These are phyloP conservation scores for Hylodesmum podocarpum DNA, from an alignment of 306 rosid genomes.

Conservation along the genomic window DNA sequence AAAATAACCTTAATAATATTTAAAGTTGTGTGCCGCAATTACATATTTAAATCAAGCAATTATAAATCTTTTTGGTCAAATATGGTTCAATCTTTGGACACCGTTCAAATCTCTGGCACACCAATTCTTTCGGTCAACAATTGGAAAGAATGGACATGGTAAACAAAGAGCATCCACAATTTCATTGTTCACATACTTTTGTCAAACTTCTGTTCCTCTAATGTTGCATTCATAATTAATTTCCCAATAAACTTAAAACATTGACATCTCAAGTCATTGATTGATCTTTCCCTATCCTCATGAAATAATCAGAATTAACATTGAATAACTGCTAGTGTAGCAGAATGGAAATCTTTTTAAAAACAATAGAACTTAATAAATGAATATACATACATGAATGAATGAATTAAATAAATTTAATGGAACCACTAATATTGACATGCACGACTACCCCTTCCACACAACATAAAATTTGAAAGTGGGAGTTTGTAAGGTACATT, in stretches of 20 bases:
- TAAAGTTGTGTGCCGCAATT: not conserved
- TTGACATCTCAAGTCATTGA: not conserved
- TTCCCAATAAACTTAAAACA: not conserved
- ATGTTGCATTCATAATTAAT: not conserved
- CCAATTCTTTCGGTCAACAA: not conserved
- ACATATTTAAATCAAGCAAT: too few relatives aligned
- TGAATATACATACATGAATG: not conserved
- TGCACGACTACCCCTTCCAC: conserved; percentile 8
- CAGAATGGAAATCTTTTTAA: not conserved
- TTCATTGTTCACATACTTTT: not conserved
- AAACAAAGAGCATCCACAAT: not conserved
- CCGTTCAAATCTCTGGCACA: not conserved
- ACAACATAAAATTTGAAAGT: not conserved
- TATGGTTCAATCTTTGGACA: not conserved
- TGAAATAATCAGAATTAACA: not conserved
- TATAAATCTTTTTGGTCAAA: conserved; percentile 23
- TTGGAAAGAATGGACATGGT: not conserved
- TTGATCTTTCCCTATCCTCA: not conserved
- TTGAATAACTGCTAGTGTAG: not conserved
- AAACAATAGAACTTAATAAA: not conserved
- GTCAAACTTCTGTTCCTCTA: not conserved
- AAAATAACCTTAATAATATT: not conserved
- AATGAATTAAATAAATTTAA: not conserved
- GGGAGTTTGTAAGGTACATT: not conserved
- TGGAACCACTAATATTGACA: not conserved